Evolutionary conservation across 2,329 filamentous ascomycete genomes (phyloP).

Genomic region (Diaporthe caulivora): DNA sequence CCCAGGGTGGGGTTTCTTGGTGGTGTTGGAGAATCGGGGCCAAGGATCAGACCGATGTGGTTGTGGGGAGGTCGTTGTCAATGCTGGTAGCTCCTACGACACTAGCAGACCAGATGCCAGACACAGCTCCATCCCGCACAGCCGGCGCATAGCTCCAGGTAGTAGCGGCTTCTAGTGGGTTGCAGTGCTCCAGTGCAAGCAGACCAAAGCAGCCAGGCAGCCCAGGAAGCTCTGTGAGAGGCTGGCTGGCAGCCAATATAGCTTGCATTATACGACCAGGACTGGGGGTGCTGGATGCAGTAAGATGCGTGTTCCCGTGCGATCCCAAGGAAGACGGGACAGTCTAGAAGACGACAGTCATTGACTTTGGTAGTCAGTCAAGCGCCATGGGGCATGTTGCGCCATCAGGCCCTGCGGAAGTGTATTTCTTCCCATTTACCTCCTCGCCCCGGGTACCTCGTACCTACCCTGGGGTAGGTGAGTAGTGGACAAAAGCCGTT

Average conservation of each 20-base stretch:
- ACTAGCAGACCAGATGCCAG: not conserved
- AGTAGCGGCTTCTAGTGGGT: conserved; percentile 21
- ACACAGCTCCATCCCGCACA: conserved; percentile 13
- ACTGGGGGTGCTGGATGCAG: conserved; percentile 21
- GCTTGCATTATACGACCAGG: conserved; percentile 32
- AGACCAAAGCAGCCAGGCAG: not conserved
- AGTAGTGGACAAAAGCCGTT: conserved; percentile 12
- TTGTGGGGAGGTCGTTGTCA: conserved; percentile 23
- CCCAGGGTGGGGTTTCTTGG: conserved; percentile 28
- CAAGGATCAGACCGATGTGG: conserved; percentile 31
- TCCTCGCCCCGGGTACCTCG: too few relatives aligned
- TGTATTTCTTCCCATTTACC: not conserved
- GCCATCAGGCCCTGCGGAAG: not conserved
- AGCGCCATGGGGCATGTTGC: not conserved
- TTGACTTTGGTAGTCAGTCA: not conserved
- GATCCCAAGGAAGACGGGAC: conserved; percentile 14
- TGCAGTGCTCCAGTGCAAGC: conserved; percentile 2
- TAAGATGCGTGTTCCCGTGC: conserved; percentile 29
- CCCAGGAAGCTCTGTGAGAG: conserved; percentile 10
- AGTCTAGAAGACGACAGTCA: not conserved
- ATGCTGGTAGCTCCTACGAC: conserved; percentile 11
- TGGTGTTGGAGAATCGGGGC: conserved; percentile 34
- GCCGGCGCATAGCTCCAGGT: not conserved
- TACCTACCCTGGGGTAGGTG: not conserved
- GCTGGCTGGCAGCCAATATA: conserved; percentile 25